Evolutionary conservation across 257 asterid genomes (phyloP).

Genomic region (Cinchona pubescens): DNA sequence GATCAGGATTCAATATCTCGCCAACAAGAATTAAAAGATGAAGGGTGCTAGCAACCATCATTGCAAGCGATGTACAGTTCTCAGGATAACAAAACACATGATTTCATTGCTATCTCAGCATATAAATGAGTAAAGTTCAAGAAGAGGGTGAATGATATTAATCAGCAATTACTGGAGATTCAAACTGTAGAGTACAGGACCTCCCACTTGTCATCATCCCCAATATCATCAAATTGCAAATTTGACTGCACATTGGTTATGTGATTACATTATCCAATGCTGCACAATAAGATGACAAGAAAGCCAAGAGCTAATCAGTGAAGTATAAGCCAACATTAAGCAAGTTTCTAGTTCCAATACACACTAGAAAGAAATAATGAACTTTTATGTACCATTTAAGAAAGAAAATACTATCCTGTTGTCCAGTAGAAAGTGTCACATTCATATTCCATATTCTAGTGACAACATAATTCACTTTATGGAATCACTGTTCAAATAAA

Average conservation of each 20-base stretch:
- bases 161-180: conserved; percentile 26
- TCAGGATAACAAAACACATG: conserved; percentile 12
- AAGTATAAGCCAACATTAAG: not conserved
- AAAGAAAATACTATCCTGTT: not conserved
- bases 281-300: conserved; percentile 17
- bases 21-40: not conserved
- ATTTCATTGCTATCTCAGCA: no score
- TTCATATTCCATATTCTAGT: not conserved
- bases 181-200: conserved; percentile 20
- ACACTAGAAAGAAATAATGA: not conserved
- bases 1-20: not conserved
- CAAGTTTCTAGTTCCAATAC: not conserved
- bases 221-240: not conserved
- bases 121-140: conserved; percentile 14
- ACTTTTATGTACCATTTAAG: not conserved
- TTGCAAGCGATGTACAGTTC: conserved; percentile 19
- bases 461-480: not conserved
- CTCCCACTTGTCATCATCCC: conserved; percentile 29
- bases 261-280: conserved; percentile 17
- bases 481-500: not conserved
- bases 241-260: not conserved
- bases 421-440: not conserved
- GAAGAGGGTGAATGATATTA: conserved; percentile 14
- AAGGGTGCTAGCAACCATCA: conserved; percentile 1
- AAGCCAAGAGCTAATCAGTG: not conserved